Evolutionary conservation across 306 rosid genomes (phyloP).

Genomic region (Vigna nakashimae): DNA sequence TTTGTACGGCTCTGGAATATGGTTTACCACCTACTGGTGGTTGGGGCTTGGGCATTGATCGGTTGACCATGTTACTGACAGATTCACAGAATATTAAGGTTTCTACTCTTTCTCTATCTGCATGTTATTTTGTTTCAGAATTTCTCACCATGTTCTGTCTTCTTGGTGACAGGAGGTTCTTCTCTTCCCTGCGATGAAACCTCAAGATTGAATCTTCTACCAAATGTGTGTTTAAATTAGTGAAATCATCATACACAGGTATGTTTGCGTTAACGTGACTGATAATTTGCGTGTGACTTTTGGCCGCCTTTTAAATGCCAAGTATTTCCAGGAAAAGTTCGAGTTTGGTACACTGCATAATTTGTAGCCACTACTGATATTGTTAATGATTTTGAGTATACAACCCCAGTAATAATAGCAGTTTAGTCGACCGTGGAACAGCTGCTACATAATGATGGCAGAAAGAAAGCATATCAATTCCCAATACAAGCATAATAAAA

Average conservation of each 20-base stretch:
- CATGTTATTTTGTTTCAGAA: background rate
- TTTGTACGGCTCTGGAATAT: slow-evolving; percentile 88
- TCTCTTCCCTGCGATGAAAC: slow-evolving; percentile 95
- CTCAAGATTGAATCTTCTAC: slow-evolving; percentile 69
- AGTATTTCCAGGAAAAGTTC: background rate
- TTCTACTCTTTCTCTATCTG: slow-evolving; percentile 15
- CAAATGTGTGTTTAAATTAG: slow-evolving; percentile 25
- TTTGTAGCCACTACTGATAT: background rate
- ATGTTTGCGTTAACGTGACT: background rate
- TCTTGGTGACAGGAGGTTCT: slow-evolving; percentile 81
- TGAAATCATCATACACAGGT: slow-evolving; percentile 9
- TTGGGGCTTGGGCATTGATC: slow-evolving; percentile 97
- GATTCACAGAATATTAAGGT: slow-evolving; percentile 96
- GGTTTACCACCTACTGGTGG: slow-evolving; percentile 99
- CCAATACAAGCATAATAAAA: background rate
- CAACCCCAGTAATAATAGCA: background rate
- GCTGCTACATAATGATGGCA: background rate
- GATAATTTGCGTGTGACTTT: background rate
- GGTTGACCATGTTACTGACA: slow-evolving; percentile 79
- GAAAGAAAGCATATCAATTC: background rate
- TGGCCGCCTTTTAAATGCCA: background rate
- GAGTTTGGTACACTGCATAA: background rate
- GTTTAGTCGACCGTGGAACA: background rate
- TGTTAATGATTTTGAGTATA: background rate
- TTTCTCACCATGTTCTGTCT: slow-evolving; percentile 16